Evolutionary conservation across 306 rosid species (phyloP), one percentile per base, ranked within the genome.

Genomic region (Psophocarpus tetragonolobus): DNA sequence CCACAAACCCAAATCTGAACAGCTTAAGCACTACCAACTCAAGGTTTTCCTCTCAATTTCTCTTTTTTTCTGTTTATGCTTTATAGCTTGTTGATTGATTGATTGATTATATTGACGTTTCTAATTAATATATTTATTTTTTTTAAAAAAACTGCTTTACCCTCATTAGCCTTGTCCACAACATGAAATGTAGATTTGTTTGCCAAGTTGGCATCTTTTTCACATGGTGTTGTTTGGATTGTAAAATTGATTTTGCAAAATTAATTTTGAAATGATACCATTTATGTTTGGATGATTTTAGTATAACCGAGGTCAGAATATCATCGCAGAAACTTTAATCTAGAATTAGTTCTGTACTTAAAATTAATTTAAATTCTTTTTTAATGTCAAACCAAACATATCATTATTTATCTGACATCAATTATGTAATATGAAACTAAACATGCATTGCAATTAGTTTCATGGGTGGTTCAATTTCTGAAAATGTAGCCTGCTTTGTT

Each of bases 1-100:
- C 47, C 27, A 21, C 56, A 87, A 87, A 48, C 91, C 71, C 63
- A 71, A 86, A 80, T 32, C 80, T 39, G 87, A 56, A 45, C 81
- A 81, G 80, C 79, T 84, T 70, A 95, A 92, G 85, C 93, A 87
- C 76, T 89, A 91, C 87, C 97, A 95, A 82, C 39, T 92, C 86
- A 92, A 95, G 98, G 98, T 95, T 8, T 14, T 20, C 2, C n/a
- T 65, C 50, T 57, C 8, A 29, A 23, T 45, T 50, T 64, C 24
- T 53, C 41, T 14, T 26, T 32, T 32, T 76, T 75, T 80, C 51
- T n/a, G 33, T 20, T 47, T n/a, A n/a, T 54, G 2, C 23, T 9
- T 68, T 30, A 15, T 30, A 15, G 20, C 29, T 21, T 24, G 24
- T 3, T 9, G 27, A 21, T 39, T 54, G 12, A 9, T 12, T 12